phyloP scores from a whole-genome alignment of 352 stramenopile species.

The Globisporangium spinosum region DNA sequence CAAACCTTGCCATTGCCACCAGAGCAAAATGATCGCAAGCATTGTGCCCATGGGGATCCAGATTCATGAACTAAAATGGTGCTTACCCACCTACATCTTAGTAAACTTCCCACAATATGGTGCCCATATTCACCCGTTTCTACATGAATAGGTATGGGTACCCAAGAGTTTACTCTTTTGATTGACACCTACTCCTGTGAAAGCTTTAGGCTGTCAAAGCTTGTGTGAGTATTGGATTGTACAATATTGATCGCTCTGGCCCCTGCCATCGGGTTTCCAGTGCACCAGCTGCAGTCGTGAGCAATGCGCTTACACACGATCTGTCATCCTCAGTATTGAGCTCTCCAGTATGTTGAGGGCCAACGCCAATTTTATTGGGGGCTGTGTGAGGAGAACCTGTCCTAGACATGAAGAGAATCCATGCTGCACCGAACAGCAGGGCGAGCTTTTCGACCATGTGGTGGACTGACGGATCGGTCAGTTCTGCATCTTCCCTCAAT shows the following conservation, averaged over 20 bases:
- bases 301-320: not conserved
- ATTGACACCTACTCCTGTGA: no score
- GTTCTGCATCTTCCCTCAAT: not conserved
- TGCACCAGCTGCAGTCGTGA: constrained; percentile 1
- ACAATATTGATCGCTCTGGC: not conserved
- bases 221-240: no score
- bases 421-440: not conserved
- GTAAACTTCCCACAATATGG: no score
- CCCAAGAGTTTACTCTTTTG: no score
- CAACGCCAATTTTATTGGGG: not conserved
- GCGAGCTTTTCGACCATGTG: not conserved
- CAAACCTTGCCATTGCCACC: no score
- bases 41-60: no score
- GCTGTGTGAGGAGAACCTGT: not conserved
- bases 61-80: no score
- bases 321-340: not conserved
- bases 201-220: no score
- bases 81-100: no score
- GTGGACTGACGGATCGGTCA: not conserved
- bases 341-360: not conserved
- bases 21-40: no score
- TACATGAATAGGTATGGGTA: no score
- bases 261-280: constrained; percentile 3
- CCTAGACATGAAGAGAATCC: constrained; percentile 1
- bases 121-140: no score